These are phyloP conservation scores for Cercospora nicotianae DNA, from an alignment of 2,329 filamentous ascomycete species.

Conservation along the genomic window DNA sequence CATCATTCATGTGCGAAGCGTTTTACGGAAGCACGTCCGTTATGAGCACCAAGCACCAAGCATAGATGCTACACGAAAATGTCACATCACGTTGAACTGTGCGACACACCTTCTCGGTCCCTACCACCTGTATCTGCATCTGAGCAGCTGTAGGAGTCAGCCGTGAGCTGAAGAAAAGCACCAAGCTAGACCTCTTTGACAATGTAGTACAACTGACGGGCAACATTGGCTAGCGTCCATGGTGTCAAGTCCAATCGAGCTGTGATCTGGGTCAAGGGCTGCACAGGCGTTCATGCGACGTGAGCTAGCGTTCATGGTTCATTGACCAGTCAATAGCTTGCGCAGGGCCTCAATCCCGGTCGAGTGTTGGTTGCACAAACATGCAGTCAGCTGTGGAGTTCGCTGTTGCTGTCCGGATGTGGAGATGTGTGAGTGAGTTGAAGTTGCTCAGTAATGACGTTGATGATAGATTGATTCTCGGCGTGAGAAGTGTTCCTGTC, in stretches of 20 bases:
- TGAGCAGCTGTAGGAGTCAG: neutral
- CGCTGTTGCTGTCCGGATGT: neutral
- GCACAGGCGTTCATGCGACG: constrained; percentile 6
- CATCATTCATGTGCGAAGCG: neutral
- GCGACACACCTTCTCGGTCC: neutral
- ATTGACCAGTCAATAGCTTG: neutral
- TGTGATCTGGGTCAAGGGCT: constrained; percentile 2
- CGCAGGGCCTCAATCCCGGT: neutral
- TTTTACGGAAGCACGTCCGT: neutral
- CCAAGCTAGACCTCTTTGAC: neutral
- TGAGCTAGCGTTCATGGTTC: constrained; percentile 2
- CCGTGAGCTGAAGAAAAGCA: neutral
- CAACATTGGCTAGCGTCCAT: neutral
- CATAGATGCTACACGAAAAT: too few relatives aligned
- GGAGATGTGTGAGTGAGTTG: neutral
- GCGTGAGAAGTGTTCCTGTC: neutral
- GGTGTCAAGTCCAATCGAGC: neutral
- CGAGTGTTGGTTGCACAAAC: neutral
- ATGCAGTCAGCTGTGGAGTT: neutral
- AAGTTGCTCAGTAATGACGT: neutral
- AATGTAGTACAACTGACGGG: neutral
- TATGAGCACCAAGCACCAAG: neutral
- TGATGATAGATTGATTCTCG: neutral
- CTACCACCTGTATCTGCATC: neutral
- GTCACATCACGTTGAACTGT: too few relatives aligned